Evolutionary conservation across 1,284 basidiomycete species (phyloP).

Genomic region (Malassezia japonica): DNA sequence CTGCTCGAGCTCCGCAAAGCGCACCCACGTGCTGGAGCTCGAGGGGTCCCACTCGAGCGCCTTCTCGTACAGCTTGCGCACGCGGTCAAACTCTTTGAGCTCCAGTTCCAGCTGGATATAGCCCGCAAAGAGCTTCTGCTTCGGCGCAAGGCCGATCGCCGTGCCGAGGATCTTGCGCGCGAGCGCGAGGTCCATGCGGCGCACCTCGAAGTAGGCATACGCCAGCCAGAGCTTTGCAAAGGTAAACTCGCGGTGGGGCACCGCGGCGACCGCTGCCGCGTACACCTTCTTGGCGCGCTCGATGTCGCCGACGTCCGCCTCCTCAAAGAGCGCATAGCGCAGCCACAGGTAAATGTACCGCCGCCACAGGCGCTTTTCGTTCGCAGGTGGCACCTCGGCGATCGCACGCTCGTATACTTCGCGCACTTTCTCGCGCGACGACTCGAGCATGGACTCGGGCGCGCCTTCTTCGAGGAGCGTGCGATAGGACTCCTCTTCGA

Average conservation of each 20-base stretch:
- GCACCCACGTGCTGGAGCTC: constrained; percentile 63
- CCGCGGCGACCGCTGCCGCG: constrained; percentile 74
- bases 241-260: constrained; percentile 92
- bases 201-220: constrained; percentile 84
- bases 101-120: constrained; percentile 44
- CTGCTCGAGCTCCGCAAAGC: constrained; percentile 87
- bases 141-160: constrained; percentile 89
- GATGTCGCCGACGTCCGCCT: constrained; percentile 85
- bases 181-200: constrained; percentile 68
- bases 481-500: constrained; percentile 79
- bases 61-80: constrained; percentile 83
- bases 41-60: constrained; percentile 55
- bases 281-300: constrained; percentile 79
- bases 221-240: constrained; percentile 72
- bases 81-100: constrained; percentile 75
- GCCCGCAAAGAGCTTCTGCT: constrained; percentile 56
- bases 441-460: constrained; percentile 18
- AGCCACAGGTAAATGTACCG: constrained; percentile 95
- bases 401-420: constrained; percentile 95
- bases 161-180: constrained; percentile 84
- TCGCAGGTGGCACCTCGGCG: constrained; percentile 78
- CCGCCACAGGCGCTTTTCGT: constrained; percentile 67
- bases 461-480: constrained; percentile 49
- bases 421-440: constrained; percentile 56
- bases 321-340: constrained; percentile 92